Conservation (phyloP, 2,329 filamentous ascomycete genomes). For the Trichoderma semiorbis region DNA sequence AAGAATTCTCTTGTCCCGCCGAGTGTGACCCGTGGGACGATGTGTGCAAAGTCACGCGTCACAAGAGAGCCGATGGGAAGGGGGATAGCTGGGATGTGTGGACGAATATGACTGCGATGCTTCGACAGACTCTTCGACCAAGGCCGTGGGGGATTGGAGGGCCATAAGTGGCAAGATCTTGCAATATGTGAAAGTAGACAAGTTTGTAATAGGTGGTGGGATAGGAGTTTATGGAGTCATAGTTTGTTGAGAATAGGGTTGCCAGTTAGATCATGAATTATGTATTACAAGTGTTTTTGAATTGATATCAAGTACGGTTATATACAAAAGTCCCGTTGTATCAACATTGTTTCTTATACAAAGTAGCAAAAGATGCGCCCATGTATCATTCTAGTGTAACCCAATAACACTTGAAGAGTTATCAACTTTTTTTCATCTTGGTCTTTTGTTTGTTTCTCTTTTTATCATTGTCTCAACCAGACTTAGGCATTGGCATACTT, state of each 20-base stretch:
- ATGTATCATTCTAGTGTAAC: background rate
- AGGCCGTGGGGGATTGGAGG: background rate
- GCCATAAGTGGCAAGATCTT: background rate
- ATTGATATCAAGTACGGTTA: background rate
- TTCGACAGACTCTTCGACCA: background rate
- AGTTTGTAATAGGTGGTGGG: background rate
- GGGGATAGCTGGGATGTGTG: background rate
- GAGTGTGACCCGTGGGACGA: conserved; percentile 25
- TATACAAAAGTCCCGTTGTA: background rate
- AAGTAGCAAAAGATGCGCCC: background rate
- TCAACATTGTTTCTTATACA: background rate
- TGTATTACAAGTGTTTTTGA: background rate
- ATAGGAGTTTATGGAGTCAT: background rate
- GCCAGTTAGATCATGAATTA: background rate
- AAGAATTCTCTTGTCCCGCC: conserved; percentile 21
- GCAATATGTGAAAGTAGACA: background rate
- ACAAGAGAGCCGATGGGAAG: background rate
- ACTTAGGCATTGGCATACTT: conserved; percentile 57
- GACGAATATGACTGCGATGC: background rate
- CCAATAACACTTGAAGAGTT: background rate
- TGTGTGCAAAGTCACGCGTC: background rate
- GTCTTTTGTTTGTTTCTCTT: background rate
- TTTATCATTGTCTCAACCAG: background rate
- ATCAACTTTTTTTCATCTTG: background rate
- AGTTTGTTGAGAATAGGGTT: accelerated